Evolutionary conservation across 2,329 filamentous ascomycete genomes (phyloP).

Genomic region (Neocatenulostroma microsporum): DNA sequence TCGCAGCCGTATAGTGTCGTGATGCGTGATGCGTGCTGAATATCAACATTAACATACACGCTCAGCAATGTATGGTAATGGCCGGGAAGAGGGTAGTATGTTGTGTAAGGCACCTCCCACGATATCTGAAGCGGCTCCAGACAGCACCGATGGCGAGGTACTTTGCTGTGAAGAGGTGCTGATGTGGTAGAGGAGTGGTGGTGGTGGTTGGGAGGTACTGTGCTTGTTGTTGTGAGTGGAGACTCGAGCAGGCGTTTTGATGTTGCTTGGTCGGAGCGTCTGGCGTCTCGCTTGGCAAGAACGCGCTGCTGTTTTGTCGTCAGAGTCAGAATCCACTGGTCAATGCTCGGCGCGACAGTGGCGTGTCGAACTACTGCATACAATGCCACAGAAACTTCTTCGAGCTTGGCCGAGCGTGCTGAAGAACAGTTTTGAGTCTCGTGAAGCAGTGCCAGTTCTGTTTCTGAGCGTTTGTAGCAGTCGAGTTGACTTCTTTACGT

Average conservation of each 20-base stretch:
- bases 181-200: conserved; percentile 4
- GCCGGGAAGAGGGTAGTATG: conserved; percentile 11
- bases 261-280: neutral
- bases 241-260: conserved; percentile 1
- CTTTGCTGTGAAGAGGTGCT: conserved; percentile 7
- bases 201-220: conserved; percentile 4
- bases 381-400: no score
- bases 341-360: neutral
- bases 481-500: no score
- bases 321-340: no score
- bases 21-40: conserved; percentile 16
- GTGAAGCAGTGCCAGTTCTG: no score
- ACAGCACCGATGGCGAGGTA: no score
- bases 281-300: neutral
- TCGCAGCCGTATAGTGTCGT: conserved; percentile 15
- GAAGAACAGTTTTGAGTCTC: no score
- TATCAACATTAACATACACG: conserved; percentile 27
- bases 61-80: conserved; percentile 17
- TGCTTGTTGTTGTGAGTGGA: conserved; percentile 5
- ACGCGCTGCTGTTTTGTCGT: conserved; percentile 1
- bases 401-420: no score
- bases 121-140: neutral
- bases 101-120: conserved; percentile 6
- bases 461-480: no score
- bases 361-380: no score